Conservation (phyloP, 2,329 filamentous ascomycete genomes). For the Cladorrhinum sp. region DNA sequence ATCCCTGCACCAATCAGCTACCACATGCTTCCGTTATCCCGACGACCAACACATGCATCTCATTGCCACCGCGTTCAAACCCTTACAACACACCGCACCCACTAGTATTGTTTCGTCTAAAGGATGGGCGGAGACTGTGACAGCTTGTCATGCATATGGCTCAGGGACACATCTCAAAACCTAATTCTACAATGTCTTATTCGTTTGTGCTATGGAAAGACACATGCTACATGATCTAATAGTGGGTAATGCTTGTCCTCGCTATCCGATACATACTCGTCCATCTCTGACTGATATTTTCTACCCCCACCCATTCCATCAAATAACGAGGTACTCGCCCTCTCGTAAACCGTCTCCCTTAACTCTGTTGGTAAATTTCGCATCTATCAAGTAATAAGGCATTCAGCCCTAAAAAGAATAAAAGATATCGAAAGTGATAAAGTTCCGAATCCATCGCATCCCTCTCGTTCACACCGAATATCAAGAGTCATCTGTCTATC, state of each 20-base stretch:
- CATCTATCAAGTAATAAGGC: not conserved
- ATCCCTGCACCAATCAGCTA: not conserved
- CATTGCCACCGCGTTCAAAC: too few species aligned
- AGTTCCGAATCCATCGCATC: not conserved
- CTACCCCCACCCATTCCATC: not conserved
- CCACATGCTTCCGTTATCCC: not conserved
- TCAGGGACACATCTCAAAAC: not conserved
- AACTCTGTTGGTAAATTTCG: not conserved
- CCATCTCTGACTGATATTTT: not conserved
- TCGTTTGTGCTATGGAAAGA: not conserved
- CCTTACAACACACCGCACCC: not conserved
- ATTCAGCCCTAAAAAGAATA: not conserved
- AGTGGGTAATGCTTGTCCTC: not conserved
- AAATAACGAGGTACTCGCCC: not conserved
- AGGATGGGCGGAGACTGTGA: not conserved
- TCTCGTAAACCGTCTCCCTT: not conserved
- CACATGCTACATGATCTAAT: not conserved
- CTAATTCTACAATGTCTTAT: not conserved
- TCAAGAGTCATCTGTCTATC: not conserved
- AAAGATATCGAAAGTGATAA: not conserved
- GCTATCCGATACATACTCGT: not conserved
- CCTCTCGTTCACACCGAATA: not conserved
- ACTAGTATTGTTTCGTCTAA: not conserved
- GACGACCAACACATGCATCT: not conserved
- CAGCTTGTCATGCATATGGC: not conserved